Evolutionary conservation across 805 yeast genomes (phyloP).

Genomic region (Wickerhamomyces canadensis): DNA sequence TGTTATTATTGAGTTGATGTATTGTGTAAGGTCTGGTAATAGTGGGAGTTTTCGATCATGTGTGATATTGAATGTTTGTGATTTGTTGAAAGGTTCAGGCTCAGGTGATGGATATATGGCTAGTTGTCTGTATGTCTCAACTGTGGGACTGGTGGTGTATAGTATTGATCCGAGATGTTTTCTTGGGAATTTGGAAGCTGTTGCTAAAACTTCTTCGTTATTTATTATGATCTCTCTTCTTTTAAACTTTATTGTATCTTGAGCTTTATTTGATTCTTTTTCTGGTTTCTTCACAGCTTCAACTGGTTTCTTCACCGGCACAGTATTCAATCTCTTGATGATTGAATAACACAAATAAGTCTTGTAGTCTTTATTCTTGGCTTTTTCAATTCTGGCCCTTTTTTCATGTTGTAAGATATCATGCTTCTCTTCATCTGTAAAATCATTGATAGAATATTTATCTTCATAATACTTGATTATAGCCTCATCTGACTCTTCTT

Average conservation of each 20-base stretch:
- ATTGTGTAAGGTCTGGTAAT: constrained; percentile 29
- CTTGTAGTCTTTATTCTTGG: constrained; percentile 22
- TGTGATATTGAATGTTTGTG: background rate
- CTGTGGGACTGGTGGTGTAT: constrained; percentile 53
- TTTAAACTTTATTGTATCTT: constrained; percentile 11
- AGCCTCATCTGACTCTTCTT: constrained; percentile 22
- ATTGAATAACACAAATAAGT: constrained; percentile 25
- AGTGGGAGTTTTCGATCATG: constrained; percentile 18
- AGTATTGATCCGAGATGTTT: constrained; percentile 48
- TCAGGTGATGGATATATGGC: too few relatives aligned
- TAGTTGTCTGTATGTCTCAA: constrained; percentile 27
- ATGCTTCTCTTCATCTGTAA: constrained; percentile 25
- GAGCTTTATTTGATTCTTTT: too few relatives aligned
- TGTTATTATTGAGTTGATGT: constrained; percentile 35
- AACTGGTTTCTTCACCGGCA: constrained; percentile 3
- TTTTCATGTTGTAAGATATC: constrained; percentile 26
- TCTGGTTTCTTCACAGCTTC: constrained; percentile 2
- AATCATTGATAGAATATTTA: constrained; percentile 22
- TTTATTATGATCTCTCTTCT: constrained; percentile 27
- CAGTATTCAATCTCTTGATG: constrained; percentile 23
- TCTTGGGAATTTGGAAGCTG: constrained; percentile 38
- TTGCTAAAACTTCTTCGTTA: constrained; percentile 34
- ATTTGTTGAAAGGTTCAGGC: too few relatives aligned
- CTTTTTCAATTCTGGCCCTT: constrained; percentile 23
- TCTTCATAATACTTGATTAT: constrained; percentile 23